Percentiles rank a stretch among this genome's conserved stretches.
These are phyloP conservation scores for Boletus rubescentipes DNA, from an alignment of 768 basidiomycete genomes.

Conservation along the genomic window DNA sequence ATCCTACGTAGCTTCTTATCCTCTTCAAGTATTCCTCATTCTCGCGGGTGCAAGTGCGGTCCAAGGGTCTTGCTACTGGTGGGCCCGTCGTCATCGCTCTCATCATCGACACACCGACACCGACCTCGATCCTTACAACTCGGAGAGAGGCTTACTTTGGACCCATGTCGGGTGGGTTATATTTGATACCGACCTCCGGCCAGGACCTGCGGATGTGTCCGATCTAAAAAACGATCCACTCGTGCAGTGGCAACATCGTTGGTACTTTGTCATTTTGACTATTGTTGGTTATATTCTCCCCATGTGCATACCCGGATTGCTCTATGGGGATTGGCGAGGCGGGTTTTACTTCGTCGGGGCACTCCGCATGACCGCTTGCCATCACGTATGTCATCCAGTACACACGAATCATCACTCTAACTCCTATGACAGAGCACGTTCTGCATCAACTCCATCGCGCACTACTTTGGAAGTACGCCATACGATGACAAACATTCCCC, in stretches of 20 bases:
- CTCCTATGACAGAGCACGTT: slow-evolving; percentile 62
- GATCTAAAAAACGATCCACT: slow-evolving; percentile 70
- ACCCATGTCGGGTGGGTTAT: slow-evolving; percentile 86
- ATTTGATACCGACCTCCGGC: slow-evolving; percentile 66
- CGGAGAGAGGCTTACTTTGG: slow-evolving; percentile 75
- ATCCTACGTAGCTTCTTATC: slow-evolving; percentile 72
- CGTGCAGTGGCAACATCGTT: slow-evolving; percentile 75
- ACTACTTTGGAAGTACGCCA: slow-evolving; percentile 77
- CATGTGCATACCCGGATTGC: slow-evolving; percentile 61
- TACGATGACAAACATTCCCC: slow-evolving; percentile 82
- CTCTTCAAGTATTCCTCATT: slow-evolving; percentile 68
- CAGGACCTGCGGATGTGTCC: slow-evolving; percentile 71
- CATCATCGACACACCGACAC: slow-evolving; percentile 87
- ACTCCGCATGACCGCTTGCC: slow-evolving; percentile 68
- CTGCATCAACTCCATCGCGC: slow-evolving; percentile 86
- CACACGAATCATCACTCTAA: slow-evolving; percentile 1
- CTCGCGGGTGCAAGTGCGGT: slow-evolving; percentile 79
- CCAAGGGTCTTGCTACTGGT: slow-evolving; percentile 87
- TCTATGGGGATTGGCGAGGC: slow-evolving; percentile 76
- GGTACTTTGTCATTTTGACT: slow-evolving; percentile 62
- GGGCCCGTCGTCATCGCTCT: slow-evolving; percentile 80
- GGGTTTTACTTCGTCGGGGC: slow-evolving; percentile 78
- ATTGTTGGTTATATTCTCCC: slow-evolving; percentile 75
- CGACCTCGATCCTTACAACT: slow-evolving; percentile 81
- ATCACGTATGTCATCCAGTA: slow-evolving; percentile 59